Evolutionary conservation across 2,329 filamentous ascomycete species (phyloP), one percentile per base, ranked within the genome.

Genomic region (Nannizziopsis arthrosporioides): DNA sequence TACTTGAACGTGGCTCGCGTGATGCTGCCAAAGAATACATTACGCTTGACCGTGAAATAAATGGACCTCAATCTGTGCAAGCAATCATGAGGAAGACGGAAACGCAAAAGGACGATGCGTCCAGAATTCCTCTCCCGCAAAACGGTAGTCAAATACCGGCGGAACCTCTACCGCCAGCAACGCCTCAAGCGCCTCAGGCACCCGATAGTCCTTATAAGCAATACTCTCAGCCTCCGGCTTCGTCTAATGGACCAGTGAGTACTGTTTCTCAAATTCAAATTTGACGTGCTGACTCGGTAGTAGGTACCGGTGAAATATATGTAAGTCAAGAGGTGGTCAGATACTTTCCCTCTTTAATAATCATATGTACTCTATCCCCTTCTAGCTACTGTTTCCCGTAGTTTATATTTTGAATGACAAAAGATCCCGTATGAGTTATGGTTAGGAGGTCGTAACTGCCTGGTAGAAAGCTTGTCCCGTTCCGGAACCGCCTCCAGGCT

Each of bases 11-110:
- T 47, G 89, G 90, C 11, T 81, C 79, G 52, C 85, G 88, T 63
- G 79, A 89, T 30, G 78, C 86, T 1, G 90, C 93, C 70, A 86
- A 88, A 66, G 83, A 89, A 57, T 94, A 89, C 63, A 73, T 95
- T 61, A 71, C 75, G 51, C 71, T 96, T 32, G 90, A 98, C 62
- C 78, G 81, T 38, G 85, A 94, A 63, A 78, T 95, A 51, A 92
- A 93, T 63, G 92, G 92, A 1, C 68, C 69, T 3, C 55, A 59
- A 2, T 71, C 68, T 5, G 67, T 71, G 9, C 61, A 63, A 18
- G 53, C 59, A 34, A 54, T 58, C 38, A 61, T 64, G 50, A 62
- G 52, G 35, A 37, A 59, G 11, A 57, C 59, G 14, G 61, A 57
- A n/a, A 45, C 54, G 7, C 51, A 47, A 34, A 60, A 60, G 36